These are phyloP conservation scores for Puccinia coronata DNA, from an alignment of 1,284 basidiomycete genomes.

Conservation along the genomic window DNA sequence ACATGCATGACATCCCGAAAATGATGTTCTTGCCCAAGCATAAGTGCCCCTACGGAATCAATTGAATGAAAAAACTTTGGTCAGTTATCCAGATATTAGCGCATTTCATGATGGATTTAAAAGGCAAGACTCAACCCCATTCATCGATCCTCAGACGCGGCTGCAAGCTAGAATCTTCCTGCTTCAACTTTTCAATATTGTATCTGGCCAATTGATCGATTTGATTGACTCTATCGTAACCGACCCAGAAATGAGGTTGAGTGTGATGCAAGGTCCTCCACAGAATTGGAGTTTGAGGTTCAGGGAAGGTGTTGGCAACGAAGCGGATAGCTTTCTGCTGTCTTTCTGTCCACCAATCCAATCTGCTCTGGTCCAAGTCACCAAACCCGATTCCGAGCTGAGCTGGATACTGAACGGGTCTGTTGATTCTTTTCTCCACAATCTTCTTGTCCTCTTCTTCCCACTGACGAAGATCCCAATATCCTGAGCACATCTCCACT, in stretches of 20 bases:
- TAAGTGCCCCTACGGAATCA: background rate
- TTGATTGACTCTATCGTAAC: constrained; percentile 29
- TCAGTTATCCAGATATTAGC: background rate
- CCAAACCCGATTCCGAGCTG: background rate
- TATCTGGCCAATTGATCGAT: constrained; percentile 39
- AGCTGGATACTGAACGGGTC: constrained; percentile 26
- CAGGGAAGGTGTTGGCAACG: background rate
- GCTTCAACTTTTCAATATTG: constrained; percentile 29
- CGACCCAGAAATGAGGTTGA: background rate
- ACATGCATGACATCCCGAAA: constrained; percentile 37
- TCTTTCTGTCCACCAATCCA: constrained; percentile 22
- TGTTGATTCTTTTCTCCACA: background rate
- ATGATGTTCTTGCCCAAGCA: constrained; percentile 38
- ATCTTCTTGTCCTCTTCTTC: constrained; percentile 4
- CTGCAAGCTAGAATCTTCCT: background rate
- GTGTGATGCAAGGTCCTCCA: constrained; percentile 33
- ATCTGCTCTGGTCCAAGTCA: background rate
- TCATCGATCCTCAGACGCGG: constrained; percentile 36
- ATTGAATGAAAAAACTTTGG: background rate
- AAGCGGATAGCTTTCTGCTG: background rate
- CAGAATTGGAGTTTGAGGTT: constrained; percentile 12
- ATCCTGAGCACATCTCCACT: constrained; percentile 14
- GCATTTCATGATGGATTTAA: background rate
- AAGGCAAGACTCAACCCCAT: constrained; percentile 14
- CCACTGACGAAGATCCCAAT: constrained; percentile 46